Conservation (phyloP, 139 green algal genomes). For the Haematococcus lacustris region DNA sequence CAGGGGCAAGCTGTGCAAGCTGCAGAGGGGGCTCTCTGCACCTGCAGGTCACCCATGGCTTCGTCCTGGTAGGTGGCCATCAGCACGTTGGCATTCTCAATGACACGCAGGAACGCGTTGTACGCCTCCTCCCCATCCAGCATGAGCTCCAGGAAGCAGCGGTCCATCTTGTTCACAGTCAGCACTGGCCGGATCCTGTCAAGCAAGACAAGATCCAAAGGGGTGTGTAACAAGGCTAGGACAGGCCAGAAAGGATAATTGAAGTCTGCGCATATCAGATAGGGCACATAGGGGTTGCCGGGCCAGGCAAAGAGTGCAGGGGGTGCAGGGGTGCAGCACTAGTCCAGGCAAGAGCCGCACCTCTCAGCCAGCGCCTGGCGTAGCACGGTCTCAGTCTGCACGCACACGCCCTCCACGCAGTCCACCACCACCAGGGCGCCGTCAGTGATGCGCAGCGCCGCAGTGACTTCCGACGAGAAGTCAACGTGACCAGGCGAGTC, state of each 20-base stretch:
- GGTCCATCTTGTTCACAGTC: slow-evolving; percentile 99
- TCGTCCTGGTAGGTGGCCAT: slow-evolving; percentile 98
- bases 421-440: slow-evolving; percentile 98
- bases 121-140: slow-evolving; percentile 93
- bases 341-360: no score
- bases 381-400: slow-evolving; percentile 99
- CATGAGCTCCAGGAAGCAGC: slow-evolving; percentile 98
- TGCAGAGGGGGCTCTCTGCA: no score
- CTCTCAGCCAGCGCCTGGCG: slow-evolving; percentile 61
- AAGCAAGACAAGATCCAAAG: slow-evolving; percentile 5
- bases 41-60: slow-evolving; percentile 88
- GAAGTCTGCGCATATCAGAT: background rate
- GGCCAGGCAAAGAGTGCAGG: slow-evolving; percentile 12
- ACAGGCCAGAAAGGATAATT: background rate
- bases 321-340: no score
- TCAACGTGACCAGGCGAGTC: slow-evolving; percentile 99
- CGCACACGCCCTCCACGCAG: slow-evolving; percentile 98
- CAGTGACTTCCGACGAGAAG: slow-evolving; percentile 98
- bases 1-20: background rate
- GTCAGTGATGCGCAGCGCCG: slow-evolving; percentile 98
- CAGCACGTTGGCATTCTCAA: slow-evolving; percentile 98
- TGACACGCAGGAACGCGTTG: slow-evolving; percentile 87
- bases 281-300: background rate
- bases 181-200: slow-evolving; percentile 93
- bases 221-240: background rate